These are phyloP conservation scores for Chaetothyriales sp. DNA, from an alignment of 2,329 filamentous ascomycete species.

Conservation along the genomic window DNA sequence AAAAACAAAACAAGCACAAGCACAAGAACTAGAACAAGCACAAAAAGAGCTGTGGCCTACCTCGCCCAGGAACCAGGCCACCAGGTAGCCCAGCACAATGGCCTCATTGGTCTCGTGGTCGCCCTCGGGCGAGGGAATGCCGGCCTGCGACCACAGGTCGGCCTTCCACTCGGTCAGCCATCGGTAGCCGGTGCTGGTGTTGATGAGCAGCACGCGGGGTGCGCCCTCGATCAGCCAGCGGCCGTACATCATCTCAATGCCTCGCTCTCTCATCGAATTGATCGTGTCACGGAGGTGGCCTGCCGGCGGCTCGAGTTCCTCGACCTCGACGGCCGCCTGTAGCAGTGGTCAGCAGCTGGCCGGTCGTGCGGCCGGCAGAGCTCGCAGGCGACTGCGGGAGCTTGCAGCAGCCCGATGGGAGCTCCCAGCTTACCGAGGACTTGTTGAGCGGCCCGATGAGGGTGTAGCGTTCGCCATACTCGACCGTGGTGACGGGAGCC, in stretches of 20 bases:
- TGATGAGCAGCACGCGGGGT: constrained; percentile 82
- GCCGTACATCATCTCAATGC: constrained; percentile 80
- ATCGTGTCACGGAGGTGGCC: constrained; percentile 71
- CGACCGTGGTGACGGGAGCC: constrained; percentile 88
- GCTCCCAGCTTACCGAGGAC: constrained; percentile 54
- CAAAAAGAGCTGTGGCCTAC: constrained; percentile 43
- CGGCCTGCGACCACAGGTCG: constrained; percentile 83
- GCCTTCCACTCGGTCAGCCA: constrained; percentile 94
- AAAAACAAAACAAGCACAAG: no score
- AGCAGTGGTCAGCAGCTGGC: constrained; percentile 12
- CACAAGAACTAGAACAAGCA: no score
- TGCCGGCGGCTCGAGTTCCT: constrained; percentile 74
- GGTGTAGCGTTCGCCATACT: constrained; percentile 96
- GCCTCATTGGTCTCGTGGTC: constrained; percentile 96
- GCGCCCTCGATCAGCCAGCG: constrained; percentile 97
- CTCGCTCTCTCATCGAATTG: constrained; percentile 80
- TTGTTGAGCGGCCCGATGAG: constrained; percentile 89
- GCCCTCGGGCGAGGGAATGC: constrained; percentile 81
- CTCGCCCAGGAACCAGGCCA: constrained; percentile 97
- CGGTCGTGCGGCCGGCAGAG: constrained; percentile 3
- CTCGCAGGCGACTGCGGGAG: no score
- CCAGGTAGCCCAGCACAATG: constrained; percentile 92
- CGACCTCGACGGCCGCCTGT: constrained; percentile 92
- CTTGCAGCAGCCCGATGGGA: not conserved
- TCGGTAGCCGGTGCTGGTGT: constrained; percentile 83